Conservation (phyloP, 2,329 filamentous ascomycete species). For the Huntiella omanensis region DNA sequence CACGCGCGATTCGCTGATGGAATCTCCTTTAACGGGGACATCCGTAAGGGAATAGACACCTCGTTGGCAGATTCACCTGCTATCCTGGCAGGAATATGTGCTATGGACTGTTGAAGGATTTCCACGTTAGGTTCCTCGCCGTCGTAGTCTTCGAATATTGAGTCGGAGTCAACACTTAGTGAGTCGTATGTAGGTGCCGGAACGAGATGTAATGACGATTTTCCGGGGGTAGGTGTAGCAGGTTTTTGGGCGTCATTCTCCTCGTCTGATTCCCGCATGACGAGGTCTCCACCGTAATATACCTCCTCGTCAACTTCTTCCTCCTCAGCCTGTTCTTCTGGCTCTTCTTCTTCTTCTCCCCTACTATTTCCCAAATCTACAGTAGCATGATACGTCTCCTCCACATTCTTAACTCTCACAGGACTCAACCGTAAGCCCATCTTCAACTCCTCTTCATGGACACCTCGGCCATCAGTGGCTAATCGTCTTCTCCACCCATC, state of each 20-base stretch:
- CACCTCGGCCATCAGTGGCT: constrained; percentile 46
- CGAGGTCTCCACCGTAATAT: not conserved
- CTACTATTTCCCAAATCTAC: constrained; percentile 12
- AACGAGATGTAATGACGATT: constrained; percentile 7
- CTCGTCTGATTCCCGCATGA: constrained; percentile 12
- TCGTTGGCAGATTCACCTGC: constrained; percentile 21
- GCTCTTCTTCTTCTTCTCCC: constrained; percentile 12
- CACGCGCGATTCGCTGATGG: constrained; percentile 26
- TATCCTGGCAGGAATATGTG: constrained; percentile 12
- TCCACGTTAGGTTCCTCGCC: constrained; percentile 27
- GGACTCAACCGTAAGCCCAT: constrained; percentile 48
- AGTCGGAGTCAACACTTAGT: constrained; percentile 17
- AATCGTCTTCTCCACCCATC: constrained; percentile 80
- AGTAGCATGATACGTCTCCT: constrained; percentile 23
- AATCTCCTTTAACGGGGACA: constrained; percentile 34
- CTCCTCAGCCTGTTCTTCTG: constrained; percentile 9
- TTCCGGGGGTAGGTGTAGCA: not conserved
- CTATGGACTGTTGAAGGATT: constrained; percentile 25
- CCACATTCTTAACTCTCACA: constrained; percentile 33
- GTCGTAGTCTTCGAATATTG: constrained; percentile 22
- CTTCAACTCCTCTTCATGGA: constrained; percentile 49
- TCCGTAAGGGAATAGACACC: constrained; percentile 22
- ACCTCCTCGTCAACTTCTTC: not conserved
- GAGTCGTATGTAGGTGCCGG: constrained; percentile 14
- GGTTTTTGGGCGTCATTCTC: constrained; percentile 14